Conservation (phyloP, 805 yeast species). For the Sugiyamaella qingdaonensis region DNA sequence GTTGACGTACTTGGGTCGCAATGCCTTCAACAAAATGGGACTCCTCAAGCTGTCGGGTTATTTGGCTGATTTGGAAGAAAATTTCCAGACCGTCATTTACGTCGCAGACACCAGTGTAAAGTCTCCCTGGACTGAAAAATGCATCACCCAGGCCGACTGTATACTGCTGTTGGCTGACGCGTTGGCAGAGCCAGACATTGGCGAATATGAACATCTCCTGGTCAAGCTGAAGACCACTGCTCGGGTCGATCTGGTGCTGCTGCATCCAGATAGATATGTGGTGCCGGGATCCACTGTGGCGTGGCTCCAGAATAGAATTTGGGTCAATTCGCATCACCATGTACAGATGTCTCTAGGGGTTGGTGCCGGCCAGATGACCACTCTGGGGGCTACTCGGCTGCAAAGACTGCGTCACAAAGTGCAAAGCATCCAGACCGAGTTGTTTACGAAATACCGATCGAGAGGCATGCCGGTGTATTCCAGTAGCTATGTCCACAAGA, state of each 20-base stretch:
- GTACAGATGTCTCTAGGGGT: constrained; percentile 52
- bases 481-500: constrained; percentile 56
- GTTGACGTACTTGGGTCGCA: constrained; percentile 74
- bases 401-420: constrained; percentile 30
- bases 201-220: constrained; percentile 79
- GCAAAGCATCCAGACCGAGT: constrained; percentile 30
- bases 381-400: constrained; percentile 11
- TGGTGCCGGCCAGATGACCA: constrained; percentile 10
- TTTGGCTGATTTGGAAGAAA: constrained; percentile 86
- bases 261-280: constrained; percentile 81
- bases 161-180: constrained; percentile 87
- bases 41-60: constrained; percentile 82
- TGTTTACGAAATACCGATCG: constrained; percentile 29
- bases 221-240: constrained; percentile 78
- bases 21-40: constrained; percentile 88
- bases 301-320: constrained; percentile 80
- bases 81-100: constrained; percentile 81
- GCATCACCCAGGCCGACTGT: constrained; percentile 94
- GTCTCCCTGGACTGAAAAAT: constrained; percentile 87
- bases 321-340: constrained; percentile 95
- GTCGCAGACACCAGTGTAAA: constrained; percentile 80
- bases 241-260: constrained; percentile 74
- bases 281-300: constrained; percentile 77
- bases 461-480: constrained; percentile 30
- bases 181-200: constrained; percentile 60